A percentile compares a stretch with the other conserved stretches of the same genome.
phyloP scores from a whole-genome alignment of 78 protist genomes.

The Bigelowiella natans region DNA sequence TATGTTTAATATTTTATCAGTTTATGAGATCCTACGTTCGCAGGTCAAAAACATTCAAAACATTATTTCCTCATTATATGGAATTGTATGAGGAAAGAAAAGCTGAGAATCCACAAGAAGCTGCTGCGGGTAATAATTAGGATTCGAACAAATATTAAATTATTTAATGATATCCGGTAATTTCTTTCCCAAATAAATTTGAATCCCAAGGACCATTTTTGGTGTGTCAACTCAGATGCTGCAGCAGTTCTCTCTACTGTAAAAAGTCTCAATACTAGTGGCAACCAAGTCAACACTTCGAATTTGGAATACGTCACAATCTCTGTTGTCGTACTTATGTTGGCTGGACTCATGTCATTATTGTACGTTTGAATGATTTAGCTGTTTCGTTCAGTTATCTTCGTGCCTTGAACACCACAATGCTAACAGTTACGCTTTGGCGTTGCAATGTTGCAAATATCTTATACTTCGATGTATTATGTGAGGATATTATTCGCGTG shows the following conservation, averaged over 20 bases:
- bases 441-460: neutral
- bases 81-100: neutral
- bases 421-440: neutral
- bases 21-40: neutral
- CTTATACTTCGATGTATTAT: neutral
- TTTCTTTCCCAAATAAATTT: too few species aligned
- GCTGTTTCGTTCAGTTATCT: too few species aligned
- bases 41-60: neutral
- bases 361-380: neutral
- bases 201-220: too few species aligned
- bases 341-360: neutral
- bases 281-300: too few species aligned
- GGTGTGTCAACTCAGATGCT: too few species aligned
- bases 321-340: neutral
- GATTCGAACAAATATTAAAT: too few species aligned
- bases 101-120: neutral
- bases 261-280: too few species aligned
- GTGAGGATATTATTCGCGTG: neutral
- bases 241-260: too few species aligned
- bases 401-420: neutral
- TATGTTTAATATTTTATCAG: neutral
- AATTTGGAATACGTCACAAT: neutral
- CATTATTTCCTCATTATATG: neutral
- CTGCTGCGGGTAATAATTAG: too few species aligned
- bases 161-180: too few species aligned